A percentile compares a stretch with the other conserved stretches of the same genome.
Evolutionary conservation across 2,329 filamentous ascomycete genomes (phyloP).

Genomic region (Alternaria solani): DNA sequence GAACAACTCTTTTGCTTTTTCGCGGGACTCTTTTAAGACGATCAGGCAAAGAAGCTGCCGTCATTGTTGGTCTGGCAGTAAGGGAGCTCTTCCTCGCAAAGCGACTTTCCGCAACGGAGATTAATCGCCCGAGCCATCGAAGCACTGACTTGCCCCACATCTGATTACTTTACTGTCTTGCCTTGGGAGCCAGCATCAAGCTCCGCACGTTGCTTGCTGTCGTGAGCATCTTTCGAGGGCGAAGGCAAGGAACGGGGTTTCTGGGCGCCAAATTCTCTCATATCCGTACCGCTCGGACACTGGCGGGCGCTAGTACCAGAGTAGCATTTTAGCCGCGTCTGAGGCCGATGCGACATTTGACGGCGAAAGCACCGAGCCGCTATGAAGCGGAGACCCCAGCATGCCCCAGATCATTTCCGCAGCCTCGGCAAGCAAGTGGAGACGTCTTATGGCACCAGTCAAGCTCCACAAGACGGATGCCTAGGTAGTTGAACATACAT

Average conservation of each 20-base stretch:
- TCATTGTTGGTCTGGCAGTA: background rate
- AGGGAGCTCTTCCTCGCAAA: background rate
- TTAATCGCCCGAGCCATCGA: background rate
- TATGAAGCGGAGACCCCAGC: constrained; percentile 8
- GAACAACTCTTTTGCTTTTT: background rate
- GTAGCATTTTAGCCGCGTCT: constrained; percentile 12
- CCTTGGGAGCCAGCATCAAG: background rate
- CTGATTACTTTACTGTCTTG: background rate
- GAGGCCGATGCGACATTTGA: constrained; percentile 1
- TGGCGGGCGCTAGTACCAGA: background rate
- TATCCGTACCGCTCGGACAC: constrained; percentile 1
- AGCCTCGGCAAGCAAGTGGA: constrained; percentile 17
- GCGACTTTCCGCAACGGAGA: constrained; percentile 1
- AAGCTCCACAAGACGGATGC: background rate
- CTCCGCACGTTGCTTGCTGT: background rate
- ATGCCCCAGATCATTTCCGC: constrained; percentile 11
- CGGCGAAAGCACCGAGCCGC: constrained; percentile 11
- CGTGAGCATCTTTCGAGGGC: background rate
- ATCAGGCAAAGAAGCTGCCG: background rate
- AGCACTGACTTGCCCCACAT: background rate
- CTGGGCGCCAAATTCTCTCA: constrained; percentile 13
- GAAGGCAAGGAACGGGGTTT: background rate
- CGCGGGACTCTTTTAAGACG: background rate
- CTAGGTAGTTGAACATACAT: background rate
- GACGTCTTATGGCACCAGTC: background rate